phyloP scores from a whole-genome alignment of 495 filamentous ascomycete species.

The Penicillium riverlandense region DNA sequence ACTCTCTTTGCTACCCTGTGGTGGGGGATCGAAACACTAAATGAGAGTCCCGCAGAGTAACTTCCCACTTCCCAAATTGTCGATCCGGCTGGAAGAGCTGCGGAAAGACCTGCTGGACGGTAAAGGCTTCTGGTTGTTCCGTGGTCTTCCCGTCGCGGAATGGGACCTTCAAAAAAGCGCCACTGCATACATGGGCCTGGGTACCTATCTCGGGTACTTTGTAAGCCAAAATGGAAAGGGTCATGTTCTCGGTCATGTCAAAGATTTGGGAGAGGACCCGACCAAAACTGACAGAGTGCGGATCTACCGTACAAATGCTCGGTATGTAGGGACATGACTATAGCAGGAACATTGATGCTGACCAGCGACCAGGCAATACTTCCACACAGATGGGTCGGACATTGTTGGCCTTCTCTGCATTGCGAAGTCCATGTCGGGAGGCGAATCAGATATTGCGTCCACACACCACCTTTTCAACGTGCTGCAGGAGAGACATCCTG shows the following conservation, averaged over 20 bases:
- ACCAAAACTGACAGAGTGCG: constrained; percentile 69
- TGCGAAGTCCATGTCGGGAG: constrained; percentile 64
- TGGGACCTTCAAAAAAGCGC: constrained; percentile 72
- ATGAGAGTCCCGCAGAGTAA: constrained; percentile 8
- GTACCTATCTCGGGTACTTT: constrained; percentile 73
- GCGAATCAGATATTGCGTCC: constrained; percentile 73
- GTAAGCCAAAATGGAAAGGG: constrained; percentile 74
- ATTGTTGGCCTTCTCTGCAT: constrained; percentile 77
- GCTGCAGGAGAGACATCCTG: constrained; percentile 63
- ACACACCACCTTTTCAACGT: constrained; percentile 72
- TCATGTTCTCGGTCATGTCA: constrained; percentile 80
- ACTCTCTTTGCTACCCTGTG: not conserved
- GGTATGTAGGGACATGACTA: constrained; percentile 30
- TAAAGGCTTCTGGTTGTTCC: constrained; percentile 79
- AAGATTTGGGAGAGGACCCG: constrained; percentile 74
- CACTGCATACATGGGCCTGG: constrained; percentile 77
- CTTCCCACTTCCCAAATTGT: constrained; percentile 54
- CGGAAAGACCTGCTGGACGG: constrained; percentile 67
- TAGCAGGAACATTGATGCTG: not conserved
- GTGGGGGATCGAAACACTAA: not conserved
- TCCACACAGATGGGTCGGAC: constrained; percentile 74
- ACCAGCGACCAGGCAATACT: constrained; percentile 49
- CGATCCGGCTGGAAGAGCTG: constrained; percentile 44
- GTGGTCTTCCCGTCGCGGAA: constrained; percentile 62
- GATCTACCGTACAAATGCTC: constrained; percentile 79